A percentile compares a stretch with the other conserved stretches of the same genome.
Evolutionary conservation across 768 basidiomycete genomes (phyloP).

Genomic region (Podaxis rugospora): DNA sequence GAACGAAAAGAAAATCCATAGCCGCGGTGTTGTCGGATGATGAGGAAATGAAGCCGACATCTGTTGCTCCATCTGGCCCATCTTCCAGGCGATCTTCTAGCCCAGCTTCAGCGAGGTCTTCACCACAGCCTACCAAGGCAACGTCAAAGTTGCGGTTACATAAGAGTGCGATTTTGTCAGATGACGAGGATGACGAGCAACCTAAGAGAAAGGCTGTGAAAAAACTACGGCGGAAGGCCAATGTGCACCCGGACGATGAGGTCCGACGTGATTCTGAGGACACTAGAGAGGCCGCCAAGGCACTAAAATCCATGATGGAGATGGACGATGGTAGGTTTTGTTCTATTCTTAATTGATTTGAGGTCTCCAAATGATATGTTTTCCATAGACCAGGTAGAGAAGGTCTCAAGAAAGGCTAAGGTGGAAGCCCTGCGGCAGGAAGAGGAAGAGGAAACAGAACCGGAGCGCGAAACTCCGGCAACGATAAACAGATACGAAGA

Average conservation of each 20-base stretch:
- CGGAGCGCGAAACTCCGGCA: slow-evolving; percentile 12
- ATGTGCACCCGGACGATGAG: slow-evolving; percentile 22
- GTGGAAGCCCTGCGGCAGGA: slow-evolving; percentile 12
- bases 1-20: slow-evolving; percentile 42
- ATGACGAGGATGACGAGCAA: slow-evolving; percentile 50
- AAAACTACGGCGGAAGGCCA: slow-evolving; percentile 29
- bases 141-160: slow-evolving; percentile 32
- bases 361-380: not conserved
- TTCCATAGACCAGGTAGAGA: slow-evolving; percentile 27
- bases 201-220: slow-evolving; percentile 23
- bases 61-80: slow-evolving; percentile 11
- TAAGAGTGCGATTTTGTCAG: slow-evolving; percentile 51
- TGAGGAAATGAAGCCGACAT: slow-evolving; percentile 13
- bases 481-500: slow-evolving; percentile 26
- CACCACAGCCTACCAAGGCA: slow-evolving; percentile 10
- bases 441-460: slow-evolving; percentile 20
- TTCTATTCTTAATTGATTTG: not conserved
- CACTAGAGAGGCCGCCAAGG: slow-evolving; percentile 32
- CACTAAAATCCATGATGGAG: slow-evolving; percentile 65
- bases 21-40: slow-evolving; percentile 23
- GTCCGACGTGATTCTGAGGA: slow-evolving; percentile 29
- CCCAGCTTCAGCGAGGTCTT: slow-evolving; percentile 4
- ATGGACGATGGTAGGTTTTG: slow-evolving; percentile 59
- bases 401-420: slow-evolving; percentile 20
- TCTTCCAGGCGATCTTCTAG: slow-evolving; percentile 14